Percentiles rank a stretch among this genome's conserved stretches.
phyloP scores from a whole-genome alignment of 371 early-diverging fungal species.

The Enterocytospora artemiae region DNA sequence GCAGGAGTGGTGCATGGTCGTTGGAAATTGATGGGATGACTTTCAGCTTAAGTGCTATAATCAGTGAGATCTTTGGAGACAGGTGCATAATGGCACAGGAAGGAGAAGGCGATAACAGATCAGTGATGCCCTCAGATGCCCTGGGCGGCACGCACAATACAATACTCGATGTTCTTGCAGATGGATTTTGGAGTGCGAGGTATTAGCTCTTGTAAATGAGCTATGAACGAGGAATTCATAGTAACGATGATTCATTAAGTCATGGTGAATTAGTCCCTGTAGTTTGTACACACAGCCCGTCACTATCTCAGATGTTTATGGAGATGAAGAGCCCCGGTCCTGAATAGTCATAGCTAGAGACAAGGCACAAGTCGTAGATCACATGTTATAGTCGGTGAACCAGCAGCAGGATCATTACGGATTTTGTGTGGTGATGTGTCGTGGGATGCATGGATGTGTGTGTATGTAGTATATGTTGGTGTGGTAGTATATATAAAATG shows the following conservation, averaged over 20 bases:
- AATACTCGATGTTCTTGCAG: conserved; percentile 62
- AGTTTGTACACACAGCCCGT: conserved; percentile 58
- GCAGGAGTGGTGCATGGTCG: conserved; percentile 60
- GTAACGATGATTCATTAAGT: conserved; percentile 62
- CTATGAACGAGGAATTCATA: conserved; percentile 63
- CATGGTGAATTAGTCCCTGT: conserved; percentile 59
- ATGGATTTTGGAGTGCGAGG: conserved; percentile 63
- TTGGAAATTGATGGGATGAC: conserved; percentile 61
- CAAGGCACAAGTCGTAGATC: conserved; percentile 68
- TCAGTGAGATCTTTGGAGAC: conserved; percentile 63
- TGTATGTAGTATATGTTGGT: too few relatives aligned
- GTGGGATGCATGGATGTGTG: too few relatives aligned
- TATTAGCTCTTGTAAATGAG: conserved; percentile 63
- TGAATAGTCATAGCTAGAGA: conserved; percentile 64
- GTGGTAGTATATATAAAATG: too few relatives aligned
- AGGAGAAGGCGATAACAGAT: conserved; percentile 64
- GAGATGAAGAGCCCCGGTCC: conserved; percentile 16
- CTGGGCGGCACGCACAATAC: conserved; percentile 68
- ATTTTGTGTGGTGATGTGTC: too few relatives aligned
- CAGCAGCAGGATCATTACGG: conserved; percentile 55
- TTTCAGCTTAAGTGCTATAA: conserved; percentile 65
- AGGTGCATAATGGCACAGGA: conserved; percentile 60
- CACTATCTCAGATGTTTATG: conserved; percentile 35
- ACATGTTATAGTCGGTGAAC: conserved; percentile 66
- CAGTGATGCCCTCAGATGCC: conserved; percentile 65